phyloP scores from a whole-genome alignment of 306 rosid genomes.

The Vachellia collinsii region DNA sequence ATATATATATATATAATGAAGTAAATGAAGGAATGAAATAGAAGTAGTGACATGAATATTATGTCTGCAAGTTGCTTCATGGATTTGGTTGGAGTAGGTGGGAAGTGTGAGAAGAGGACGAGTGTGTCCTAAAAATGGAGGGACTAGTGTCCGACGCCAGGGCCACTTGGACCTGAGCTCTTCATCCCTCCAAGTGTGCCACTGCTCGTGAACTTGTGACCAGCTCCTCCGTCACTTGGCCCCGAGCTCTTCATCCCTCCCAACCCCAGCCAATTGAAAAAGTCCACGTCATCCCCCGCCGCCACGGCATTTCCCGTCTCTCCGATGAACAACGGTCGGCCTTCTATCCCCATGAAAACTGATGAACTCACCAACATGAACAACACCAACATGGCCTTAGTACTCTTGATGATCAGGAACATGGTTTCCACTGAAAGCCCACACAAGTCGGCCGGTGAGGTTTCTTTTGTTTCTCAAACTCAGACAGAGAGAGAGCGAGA shows the following conservation, averaged over 20 bases:
- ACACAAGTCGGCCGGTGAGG: too few relatives aligned
- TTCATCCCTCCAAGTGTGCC: conserved; percentile 45
- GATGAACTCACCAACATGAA: conserved; percentile 33
- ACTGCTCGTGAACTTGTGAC: conserved; percentile 42
- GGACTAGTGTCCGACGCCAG: conserved; percentile 37
- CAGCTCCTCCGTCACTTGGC: conserved; percentile 38
- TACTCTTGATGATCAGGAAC: conserved; percentile 9
- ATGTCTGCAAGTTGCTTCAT: too few relatives aligned
- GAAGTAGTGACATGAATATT: too few relatives aligned
- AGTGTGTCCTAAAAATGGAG: neutral
- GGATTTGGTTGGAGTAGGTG: too few relatives aligned
- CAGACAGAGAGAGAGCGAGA: neutral
- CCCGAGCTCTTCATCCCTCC: conserved; percentile 46
- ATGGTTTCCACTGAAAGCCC: neutral
- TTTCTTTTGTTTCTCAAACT: too few relatives aligned
- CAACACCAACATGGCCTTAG: conserved; percentile 23
- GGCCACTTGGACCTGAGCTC: conserved; percentile 38
- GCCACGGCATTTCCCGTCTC: conserved; percentile 17
- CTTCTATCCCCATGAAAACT: conserved; percentile 38
- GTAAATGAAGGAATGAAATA: too few relatives aligned
- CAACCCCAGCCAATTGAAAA: conserved; percentile 57
- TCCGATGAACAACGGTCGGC: conserved; percentile 52
- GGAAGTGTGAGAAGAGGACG: too few relatives aligned
- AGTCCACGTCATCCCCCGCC: conserved; percentile 29
- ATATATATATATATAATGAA: too few relatives aligned